Evolutionary conservation across 2,329 filamentous ascomycete genomes (phyloP), one percentile per base, ranked within the genome.

Genomic region (Aspergillus tanneri): DNA sequence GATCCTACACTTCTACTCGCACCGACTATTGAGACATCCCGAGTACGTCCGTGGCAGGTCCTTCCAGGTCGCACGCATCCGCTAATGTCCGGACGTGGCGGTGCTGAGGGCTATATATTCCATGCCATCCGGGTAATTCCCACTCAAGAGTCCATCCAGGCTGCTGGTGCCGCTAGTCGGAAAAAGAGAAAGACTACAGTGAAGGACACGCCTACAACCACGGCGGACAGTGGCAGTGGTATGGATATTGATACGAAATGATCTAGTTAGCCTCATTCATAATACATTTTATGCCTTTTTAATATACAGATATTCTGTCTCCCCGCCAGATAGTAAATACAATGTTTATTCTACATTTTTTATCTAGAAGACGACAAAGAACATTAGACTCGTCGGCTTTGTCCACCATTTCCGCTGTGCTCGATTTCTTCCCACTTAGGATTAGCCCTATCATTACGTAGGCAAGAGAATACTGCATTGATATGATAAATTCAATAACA

Each of bases 61-160:
- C 70, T 99, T 38, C 93, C 93, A 0, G 88, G 90, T 0, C 77
- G 93, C 45, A 97, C 93, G 43, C 93, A 99, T 72, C 93, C 93
- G 5, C 71, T 95, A 46, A 99, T 99, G 93, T 96, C 88, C 50
- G 84, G 84, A 28, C 80, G 82, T 32, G 93, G 93, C 16, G 92
- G 92, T 0, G 84, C 90, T 0, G 92, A 97, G 64, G 93, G 93
- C 0, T 99, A 89, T 67, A 67, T 99, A 3, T 90, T 97, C 58
- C 92, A 90, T 22, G 92, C 81, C 0, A 88, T 87, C 66, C 82
- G 85, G 57, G 90, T 93, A 1, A 73, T 92, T 37, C 93, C 93
- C 0, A 83, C 87, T 0, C 82, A 88, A 60, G 89, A 88, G 2
- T 84, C 80, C 59, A 86, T 96, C 4, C 86, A 90, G 62, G 92